Percentiles rank a stretch among this genome's conserved stretches.
Conservation (phyloP, 225 moss, liverwort and hornwort genomes). For the Asterella californica region DNA sequence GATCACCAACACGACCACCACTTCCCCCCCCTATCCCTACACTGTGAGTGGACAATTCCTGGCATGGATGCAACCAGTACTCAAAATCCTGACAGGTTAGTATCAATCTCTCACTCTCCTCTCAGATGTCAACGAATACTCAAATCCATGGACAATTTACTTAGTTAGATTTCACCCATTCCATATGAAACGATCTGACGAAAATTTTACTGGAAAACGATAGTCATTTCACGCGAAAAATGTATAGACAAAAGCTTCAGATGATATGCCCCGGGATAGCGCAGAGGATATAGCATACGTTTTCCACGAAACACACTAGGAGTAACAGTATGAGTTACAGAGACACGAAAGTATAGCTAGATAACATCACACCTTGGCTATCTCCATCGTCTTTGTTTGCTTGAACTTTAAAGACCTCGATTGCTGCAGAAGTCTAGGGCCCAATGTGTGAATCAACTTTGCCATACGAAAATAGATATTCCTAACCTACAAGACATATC, state of each 20-base stretch:
- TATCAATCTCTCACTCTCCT: background rate
- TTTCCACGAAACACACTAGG: too few relatives aligned
- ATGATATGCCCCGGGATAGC: too few relatives aligned
- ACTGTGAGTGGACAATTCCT: conserved; percentile 35
- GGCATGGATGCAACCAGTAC: background rate
- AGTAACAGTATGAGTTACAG: background rate
- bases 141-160: background rate
- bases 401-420: background rate
- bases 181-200: background rate
- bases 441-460: conserved; percentile 15
- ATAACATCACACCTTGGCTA: background rate
- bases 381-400: conserved; percentile 1
- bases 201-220: background rate
- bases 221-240: background rate
- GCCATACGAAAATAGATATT: conserved; percentile 12
- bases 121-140: background rate
- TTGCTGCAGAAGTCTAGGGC: conserved; percentile 16
- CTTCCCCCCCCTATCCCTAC: conserved; percentile 46
- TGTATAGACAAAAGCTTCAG: too few relatives aligned
- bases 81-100: background rate
- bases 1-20: conserved; percentile 59
- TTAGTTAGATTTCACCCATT: background rate
- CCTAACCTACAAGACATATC: background rate
- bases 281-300: background rate
- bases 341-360: background rate